A percentile compares a stretch with the other conserved stretches of the same genome.
phyloP scores from a whole-genome alignment of 1,284 basidiomycete species.

The Trametes pubescens region DNA sequence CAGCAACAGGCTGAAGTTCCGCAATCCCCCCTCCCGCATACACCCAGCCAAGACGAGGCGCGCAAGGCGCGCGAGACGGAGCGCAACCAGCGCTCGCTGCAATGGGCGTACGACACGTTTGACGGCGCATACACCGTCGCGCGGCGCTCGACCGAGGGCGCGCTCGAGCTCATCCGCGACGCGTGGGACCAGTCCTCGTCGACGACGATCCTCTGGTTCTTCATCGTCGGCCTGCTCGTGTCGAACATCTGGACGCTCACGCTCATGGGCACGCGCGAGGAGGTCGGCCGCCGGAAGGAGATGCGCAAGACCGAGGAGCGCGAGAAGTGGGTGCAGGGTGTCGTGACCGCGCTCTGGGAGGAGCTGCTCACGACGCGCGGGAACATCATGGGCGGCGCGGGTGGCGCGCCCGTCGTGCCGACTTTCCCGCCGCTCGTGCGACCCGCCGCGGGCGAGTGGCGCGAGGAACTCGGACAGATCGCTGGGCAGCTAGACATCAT shows the following conservation, averaged over 20 bases:
- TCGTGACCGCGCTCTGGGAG: slow-evolving; percentile 74
- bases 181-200: slow-evolving; percentile 76
- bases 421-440: slow-evolving; percentile 31
- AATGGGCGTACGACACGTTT: slow-evolving; percentile 88
- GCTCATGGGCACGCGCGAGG: slow-evolving; percentile 63
- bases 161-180: slow-evolving; percentile 77
- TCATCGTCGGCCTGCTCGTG: slow-evolving; percentile 76
- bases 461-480: slow-evolving; percentile 60
- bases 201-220: slow-evolving; percentile 74
- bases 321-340: slow-evolving; percentile 76
- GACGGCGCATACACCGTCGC: slow-evolving; percentile 77
- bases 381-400: slow-evolving; percentile 14
- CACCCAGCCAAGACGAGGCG: slow-evolving; percentile 42
- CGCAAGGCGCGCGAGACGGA: slow-evolving; percentile 68
- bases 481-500: slow-evolving; percentile 57
- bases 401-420: slow-evolving; percentile 1
- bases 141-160: slow-evolving; percentile 69
- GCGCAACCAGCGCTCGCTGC: slow-evolving; percentile 74
- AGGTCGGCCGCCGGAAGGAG: slow-evolving; percentile 62
- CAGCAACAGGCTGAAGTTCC: slow-evolving; percentile 30
- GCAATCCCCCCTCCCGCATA: slow-evolving; percentile 20
- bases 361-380: slow-evolving; percentile 62
- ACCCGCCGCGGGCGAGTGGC: slow-evolving; percentile 44
- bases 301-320: slow-evolving; percentile 66
- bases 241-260: slow-evolving; percentile 81